Conservation (phyloP, 2,329 filamentous ascomycete genomes). For the Aspergillus felis region DNA sequence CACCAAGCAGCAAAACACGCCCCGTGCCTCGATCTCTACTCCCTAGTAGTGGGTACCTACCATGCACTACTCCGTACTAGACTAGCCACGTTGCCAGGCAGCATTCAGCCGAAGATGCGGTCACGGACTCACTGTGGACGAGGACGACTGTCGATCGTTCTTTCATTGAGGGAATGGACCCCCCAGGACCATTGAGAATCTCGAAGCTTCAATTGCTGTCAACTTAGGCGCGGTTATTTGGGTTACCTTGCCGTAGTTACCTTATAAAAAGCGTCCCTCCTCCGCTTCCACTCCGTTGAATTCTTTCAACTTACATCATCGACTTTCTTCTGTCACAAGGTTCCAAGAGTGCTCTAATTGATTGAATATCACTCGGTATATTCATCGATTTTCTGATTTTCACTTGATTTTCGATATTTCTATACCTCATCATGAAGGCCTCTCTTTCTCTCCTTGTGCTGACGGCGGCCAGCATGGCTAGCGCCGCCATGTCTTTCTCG, state of each 20-base stretch:
- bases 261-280: not conserved
- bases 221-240: not conserved
- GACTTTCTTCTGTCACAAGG: not conserved
- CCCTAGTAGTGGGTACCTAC: not conserved
- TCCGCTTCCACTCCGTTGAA: not conserved
- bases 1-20: slow-evolving; percentile 6
- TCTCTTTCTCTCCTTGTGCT: slow-evolving; percentile 27
- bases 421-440: slow-evolving; percentile 29
- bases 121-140: not conserved
- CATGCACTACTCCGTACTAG: not conserved
- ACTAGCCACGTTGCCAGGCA: not conserved
- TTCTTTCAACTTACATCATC: slow-evolving; percentile 17
- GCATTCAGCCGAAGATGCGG: not conserved
- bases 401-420: not conserved
- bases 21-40: not conserved
- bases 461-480: slow-evolving; percentile 23
- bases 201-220: not conserved
- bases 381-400: not conserved
- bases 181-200: not conserved
- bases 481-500: slow-evolving; percentile 22
- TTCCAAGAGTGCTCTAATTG: not conserved
- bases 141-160: not conserved
- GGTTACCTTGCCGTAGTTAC: not conserved
- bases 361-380: not conserved
- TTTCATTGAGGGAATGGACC: not conserved